Evolutionary conservation across 139 green algal species (phyloP).

Genomic region (Edaphochlamys debaryana): DNA sequence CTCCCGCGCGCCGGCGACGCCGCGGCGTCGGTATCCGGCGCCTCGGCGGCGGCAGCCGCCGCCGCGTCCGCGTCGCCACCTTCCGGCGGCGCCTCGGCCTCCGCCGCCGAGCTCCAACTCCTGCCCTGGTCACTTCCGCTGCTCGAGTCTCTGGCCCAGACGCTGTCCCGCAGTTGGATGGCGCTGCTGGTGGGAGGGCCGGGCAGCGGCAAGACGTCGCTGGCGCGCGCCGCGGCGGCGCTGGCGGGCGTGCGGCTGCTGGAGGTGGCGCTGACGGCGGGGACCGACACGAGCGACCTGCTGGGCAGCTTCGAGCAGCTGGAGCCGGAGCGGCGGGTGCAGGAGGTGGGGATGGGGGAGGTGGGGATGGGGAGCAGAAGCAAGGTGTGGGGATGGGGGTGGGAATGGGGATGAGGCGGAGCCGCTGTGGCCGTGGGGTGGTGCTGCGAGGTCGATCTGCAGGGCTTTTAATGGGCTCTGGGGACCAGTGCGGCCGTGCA

Average conservation of each 20-base stretch:
- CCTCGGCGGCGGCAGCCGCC: background rate
- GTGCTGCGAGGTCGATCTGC: no score
- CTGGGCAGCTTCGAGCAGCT: conserved; percentile 98
- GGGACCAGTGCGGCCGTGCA: background rate
- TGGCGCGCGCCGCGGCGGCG: conserved; percentile 70
- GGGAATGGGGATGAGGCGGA: no score
- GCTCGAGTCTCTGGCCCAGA: conserved; percentile 75
- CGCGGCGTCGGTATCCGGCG: background rate
- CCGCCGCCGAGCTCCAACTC: conserved; percentile 48
- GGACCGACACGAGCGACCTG: conserved; percentile 95
- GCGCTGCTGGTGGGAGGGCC: conserved; percentile 74
- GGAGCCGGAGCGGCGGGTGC: conserved; percentile 60
- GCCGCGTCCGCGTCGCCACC: background rate
- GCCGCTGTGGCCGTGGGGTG: no score
- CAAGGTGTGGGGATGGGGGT: no score
- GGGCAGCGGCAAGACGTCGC: conserved; percentile 72
- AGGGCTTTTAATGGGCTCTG: background rate
- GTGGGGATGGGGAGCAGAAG: no score
- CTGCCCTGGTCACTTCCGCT: conserved; percentile 69
- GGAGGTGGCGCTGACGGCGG: conserved; percentile 86
- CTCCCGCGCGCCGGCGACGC: background rate
- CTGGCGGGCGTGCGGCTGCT: conserved; percentile 73
- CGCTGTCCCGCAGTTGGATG: conserved; percentile 75
- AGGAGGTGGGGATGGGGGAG: conserved; percentile 37
- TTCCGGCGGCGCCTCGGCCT: background rate